phyloP scores from a whole-genome alignment of 2,329 filamentous ascomycete genomes.

The Geoglossum cookeanum region DNA sequence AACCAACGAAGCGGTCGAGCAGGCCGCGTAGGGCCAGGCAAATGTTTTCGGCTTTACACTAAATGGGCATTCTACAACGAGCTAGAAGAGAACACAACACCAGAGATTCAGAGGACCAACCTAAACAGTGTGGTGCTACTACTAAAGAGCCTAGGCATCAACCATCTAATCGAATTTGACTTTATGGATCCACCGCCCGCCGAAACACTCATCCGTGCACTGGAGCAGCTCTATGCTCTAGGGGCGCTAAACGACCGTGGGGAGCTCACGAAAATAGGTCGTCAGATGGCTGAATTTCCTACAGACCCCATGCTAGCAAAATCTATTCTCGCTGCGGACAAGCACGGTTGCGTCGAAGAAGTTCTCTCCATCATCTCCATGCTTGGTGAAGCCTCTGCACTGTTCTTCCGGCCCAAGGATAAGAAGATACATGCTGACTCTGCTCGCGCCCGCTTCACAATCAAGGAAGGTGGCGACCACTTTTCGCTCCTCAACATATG shows the following conservation, averaged over 20 bases:
- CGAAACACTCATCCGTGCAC: conserved; percentile 68
- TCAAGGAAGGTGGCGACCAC: conserved; percentile 83
- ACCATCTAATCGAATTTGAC: conserved; percentile 82
- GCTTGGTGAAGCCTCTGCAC: conserved; percentile 68
- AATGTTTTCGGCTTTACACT: conserved; percentile 85
- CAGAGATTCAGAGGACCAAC: conserved; percentile 84
- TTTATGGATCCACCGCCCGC: conserved; percentile 89
- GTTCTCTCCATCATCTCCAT: conserved; percentile 87
- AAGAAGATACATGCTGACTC: conserved; percentile 94
- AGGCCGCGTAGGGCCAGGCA: conserved; percentile 77
- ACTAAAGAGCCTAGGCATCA: conserved; percentile 78
- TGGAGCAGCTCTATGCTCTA: conserved; percentile 82
- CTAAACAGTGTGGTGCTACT: conserved; percentile 68
- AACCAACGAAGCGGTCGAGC: conserved; percentile 87
- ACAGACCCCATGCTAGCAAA: conserved; percentile 85
- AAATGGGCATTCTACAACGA: conserved; percentile 91
- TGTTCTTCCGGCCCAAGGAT: conserved; percentile 92
- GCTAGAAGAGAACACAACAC: conserved; percentile 76
- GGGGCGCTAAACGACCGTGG: conserved; percentile 78
- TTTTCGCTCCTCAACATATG: conserved; percentile 78
- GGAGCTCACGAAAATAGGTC: conserved; percentile 72
- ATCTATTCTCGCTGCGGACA: conserved; percentile 70
- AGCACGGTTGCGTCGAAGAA: conserved; percentile 85
- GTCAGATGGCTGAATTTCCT: conserved; percentile 90
- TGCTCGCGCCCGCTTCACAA: conserved; percentile 70